These are phyloP conservation scores for Psilocybe azurescens DNA, from an alignment of 768 basidiomycete species.

Conservation along the genomic window DNA sequence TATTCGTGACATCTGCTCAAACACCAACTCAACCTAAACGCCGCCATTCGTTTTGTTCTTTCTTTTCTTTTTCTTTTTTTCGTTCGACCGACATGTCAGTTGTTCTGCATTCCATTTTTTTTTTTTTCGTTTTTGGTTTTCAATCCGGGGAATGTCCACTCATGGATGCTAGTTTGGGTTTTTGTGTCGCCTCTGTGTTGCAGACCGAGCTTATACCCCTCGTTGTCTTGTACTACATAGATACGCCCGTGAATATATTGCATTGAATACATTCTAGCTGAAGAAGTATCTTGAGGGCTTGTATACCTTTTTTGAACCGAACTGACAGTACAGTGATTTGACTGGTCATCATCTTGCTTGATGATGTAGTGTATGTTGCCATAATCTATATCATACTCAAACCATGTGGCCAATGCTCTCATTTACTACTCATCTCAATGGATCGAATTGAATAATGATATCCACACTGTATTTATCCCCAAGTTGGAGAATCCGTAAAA, in stretches of 20 bases:
- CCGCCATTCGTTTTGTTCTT: neutral
- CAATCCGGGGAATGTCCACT: neutral
- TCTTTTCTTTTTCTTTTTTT: neutral
- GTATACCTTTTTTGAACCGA: no score
- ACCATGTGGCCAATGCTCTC: no score
- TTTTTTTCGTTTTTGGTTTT: neutral
- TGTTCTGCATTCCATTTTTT: neutral
- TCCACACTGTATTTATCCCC: neutral
- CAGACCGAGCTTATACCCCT: no score
- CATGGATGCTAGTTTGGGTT: neutral
- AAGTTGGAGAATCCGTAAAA: neutral
- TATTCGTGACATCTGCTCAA: neutral
- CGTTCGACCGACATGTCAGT: neutral
- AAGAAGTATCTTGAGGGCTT: no score
- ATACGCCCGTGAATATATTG: neutral
- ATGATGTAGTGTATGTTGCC: no score
- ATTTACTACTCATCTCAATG: no score
- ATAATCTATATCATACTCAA: no score
- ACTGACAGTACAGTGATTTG: no score
- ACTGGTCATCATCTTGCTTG: no score
- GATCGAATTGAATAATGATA: no score
- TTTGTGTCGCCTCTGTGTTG: neutral
- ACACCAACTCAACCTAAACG: neutral
- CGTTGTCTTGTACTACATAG: neutral
- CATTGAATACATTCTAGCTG: neutral